phyloP scores from a whole-genome alignment of 164 flowering plant species.

The Vitis vinifera region DNA sequence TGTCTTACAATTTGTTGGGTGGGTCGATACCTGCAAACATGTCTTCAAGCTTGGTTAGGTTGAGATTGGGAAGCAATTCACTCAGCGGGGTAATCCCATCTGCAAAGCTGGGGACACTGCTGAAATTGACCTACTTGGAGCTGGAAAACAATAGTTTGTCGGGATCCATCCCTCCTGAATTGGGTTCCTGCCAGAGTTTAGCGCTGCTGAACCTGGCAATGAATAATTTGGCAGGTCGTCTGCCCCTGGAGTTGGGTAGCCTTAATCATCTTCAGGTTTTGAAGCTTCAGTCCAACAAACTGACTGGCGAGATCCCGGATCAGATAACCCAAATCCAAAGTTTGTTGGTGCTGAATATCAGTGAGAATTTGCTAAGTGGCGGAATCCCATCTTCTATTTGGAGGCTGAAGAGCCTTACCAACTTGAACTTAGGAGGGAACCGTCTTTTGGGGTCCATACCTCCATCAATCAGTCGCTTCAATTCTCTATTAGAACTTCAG shows the following conservation, averaged over 20 bases:
- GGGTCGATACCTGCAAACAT: constrained; percentile 48
- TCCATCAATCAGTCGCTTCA: constrained; percentile 18
- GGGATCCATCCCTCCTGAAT: constrained; percentile 46
- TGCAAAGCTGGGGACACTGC: constrained; percentile 17
- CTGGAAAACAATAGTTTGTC: constrained; percentile 48
- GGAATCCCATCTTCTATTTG: constrained; percentile 49
- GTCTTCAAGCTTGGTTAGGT: constrained; percentile 43
- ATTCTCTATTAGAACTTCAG: constrained; percentile 51
- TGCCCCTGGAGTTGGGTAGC: constrained; percentile 48
- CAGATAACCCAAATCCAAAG: constrained; percentile 26
- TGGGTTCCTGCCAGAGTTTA: constrained; percentile 47
- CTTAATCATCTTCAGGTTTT: constrained; percentile 50
- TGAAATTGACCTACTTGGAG: constrained; percentile 56
- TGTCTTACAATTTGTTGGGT: constrained; percentile 44
- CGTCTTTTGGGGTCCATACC: constrained; percentile 59
- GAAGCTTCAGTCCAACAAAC: constrained; percentile 48
- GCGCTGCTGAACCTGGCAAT: constrained; percentile 53
- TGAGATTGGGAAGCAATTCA: constrained; percentile 57
- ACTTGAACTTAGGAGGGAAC: constrained; percentile 44
- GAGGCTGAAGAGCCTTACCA: constrained; percentile 29
- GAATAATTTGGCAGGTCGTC: constrained; percentile 41
- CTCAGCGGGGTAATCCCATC: constrained; percentile 44
- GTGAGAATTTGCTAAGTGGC: constrained; percentile 55
- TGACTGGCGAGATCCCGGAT: constrained; percentile 52
- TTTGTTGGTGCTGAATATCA: constrained; percentile 45